Base-by-base conservation (phyloP, 805 yeast species). In the Teunomyces atbi region DNA sequence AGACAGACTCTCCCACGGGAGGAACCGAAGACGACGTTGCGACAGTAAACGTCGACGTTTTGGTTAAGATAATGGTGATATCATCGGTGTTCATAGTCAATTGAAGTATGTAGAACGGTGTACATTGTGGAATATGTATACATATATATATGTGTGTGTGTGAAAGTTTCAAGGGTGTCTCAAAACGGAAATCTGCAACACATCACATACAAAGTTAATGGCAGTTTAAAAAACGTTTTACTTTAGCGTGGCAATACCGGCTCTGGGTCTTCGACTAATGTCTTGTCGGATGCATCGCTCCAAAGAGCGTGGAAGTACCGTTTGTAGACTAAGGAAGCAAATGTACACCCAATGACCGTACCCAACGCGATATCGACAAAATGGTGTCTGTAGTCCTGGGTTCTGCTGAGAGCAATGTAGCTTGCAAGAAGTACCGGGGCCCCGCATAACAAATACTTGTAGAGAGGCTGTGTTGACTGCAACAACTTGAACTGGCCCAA, bases 311-410 rank as follows among this genome's bases (percentile, higher is more conserved):
- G 45, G 34, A 47, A 51, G 46, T 45, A 51, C 10, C 55, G 33
- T 4, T 19, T 23, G 42, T 54, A 50, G 18, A 29, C 3, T n/a
- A 47, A 23, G n/a, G 41, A 21, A 4, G 66, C 62, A 19, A 53
- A 43, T 2, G 48, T 28, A 13, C 53, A 49, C 2, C 73, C 73
- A 21, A 68, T 51, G 15, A 42, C 18, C 16, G 56, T 52, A 2
- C 73, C 73, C 42, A 66, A 50, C 4, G 56, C 16, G 7, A 68
- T 55, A 45, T 68, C 73, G 19, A 57, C 49, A 32, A 63, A 61
- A 47, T 68, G 74, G 49, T 68, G 74, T 41, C 73, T 56, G 50
- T 68, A 66, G 43, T 68, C 73, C 47, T 65, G 66, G 21, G 66
- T 58, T 45, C 73, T 51, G 30, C 62, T 55, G 35, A 67, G 56